Conservation (phyloP, 176 grass and related monocot genomes). For the Olyra latifolia region DNA sequence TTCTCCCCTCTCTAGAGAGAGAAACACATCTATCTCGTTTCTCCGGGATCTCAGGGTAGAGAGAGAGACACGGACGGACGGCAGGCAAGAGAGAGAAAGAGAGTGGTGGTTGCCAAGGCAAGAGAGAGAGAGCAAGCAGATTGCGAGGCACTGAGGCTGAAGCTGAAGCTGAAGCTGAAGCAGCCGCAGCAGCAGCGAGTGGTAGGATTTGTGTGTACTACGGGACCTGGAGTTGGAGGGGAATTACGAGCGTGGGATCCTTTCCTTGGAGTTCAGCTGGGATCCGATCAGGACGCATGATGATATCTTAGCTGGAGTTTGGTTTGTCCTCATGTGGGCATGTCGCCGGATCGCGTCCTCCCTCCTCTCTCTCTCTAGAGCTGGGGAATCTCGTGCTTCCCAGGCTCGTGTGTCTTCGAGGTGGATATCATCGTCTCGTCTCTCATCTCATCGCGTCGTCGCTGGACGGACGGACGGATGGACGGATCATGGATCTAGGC, state of each 20-base stretch:
- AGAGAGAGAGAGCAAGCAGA: constrained; percentile 13
- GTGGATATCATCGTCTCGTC: constrained; percentile 7
- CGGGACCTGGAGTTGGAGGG: constrained; percentile 14
- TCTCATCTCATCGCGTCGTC: not conserved
- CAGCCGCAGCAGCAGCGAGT: too few species aligned
- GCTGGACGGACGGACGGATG: not conserved
- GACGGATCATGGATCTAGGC: constrained; percentile 40
- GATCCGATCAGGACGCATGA: constrained; percentile 11
- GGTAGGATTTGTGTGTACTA: not conserved
- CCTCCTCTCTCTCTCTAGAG: not conserved
- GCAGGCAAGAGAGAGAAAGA: not conserved
- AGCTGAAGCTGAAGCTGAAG: too few species aligned
- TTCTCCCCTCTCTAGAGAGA: not conserved
- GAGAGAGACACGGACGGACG: too few species aligned
- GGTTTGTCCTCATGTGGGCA: constrained; percentile 59
- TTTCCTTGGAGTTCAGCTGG: not conserved
- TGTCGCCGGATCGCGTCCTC: constrained; percentile 17
- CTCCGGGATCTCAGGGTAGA: not conserved
- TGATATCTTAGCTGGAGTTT: constrained; percentile 58
- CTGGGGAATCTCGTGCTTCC: not conserved
- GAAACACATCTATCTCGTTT: not conserved
- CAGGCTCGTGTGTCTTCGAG: constrained; percentile 8
- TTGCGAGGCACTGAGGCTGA: too few species aligned
- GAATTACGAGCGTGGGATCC: constrained; percentile 5
- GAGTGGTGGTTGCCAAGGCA: not conserved